Base-by-base conservation (phyloP, 1,284 basidiomycete genomes). In the Phlebopus sp. region DNA sequence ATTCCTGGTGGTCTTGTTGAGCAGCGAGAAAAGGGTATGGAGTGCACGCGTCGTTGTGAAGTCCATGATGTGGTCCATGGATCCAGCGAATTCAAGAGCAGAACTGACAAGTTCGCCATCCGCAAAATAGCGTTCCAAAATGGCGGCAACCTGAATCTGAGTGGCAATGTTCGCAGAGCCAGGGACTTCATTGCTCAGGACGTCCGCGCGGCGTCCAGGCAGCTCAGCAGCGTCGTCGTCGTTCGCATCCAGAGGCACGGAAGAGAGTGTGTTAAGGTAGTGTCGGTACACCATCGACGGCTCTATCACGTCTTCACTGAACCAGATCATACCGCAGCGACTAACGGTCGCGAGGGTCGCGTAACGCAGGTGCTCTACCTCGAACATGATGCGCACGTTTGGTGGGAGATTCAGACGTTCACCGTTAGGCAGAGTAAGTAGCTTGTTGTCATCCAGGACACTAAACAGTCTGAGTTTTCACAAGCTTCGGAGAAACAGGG, bases 271-370 rank as follows among this genome's bases (percentile, higher is more conserved):
- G 42, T 83, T 79, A 39, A 99, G 81, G 63, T 97, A 96, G 65
- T 97, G 83, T 40, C 80, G 81, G 69, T 90, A 97, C 27, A 97
- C 82, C 97, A 99, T 98, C 4, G 78, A 73, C 2, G 93, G 85
- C 54, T 91, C 84, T 27, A 99, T 85, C 41, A 96, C 86, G 54
- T 97, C 94, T 52, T 97, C 93, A 64, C 93, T 97, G 74, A 99
- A 99, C 97, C 97, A 99, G 60, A 99, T 96, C 97, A 99, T 99
- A 68, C 97, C 97, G 67, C 97, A 99, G 48, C 97, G 95, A 81
- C 93, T 97, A 73, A 99, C 97, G 13, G 97, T 99, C 7, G 97
- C 97, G 40, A 92, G 82, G 1, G 97, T 99, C 0, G 97, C 97
- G 67, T 97, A 99, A 60, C 87, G 90, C 57, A 99, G 81, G 67